Conservation (phyloP, 148 eudicot genomes). For the Silene conica region DNA sequence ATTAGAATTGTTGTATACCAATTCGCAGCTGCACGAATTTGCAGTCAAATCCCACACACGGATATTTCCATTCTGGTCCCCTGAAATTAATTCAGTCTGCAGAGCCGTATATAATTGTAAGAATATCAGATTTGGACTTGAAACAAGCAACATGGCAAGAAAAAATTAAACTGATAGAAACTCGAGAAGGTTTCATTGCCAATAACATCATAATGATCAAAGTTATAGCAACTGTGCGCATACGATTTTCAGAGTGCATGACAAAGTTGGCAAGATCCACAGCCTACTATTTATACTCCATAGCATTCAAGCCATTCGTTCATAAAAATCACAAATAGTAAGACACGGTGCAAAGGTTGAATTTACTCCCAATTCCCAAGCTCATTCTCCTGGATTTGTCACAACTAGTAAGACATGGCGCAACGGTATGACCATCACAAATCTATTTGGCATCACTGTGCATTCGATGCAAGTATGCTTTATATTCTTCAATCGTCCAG, state of each 20-base stretch:
- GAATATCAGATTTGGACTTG: background rate
- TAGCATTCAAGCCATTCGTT: too few relatives aligned
- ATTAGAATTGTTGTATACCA: slow-evolving; percentile 42
- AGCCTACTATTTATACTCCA: too few relatives aligned
- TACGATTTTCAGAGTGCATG: too few relatives aligned
- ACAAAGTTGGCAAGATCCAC: too few relatives aligned
- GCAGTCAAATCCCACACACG: slow-evolving; percentile 99
- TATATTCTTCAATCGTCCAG: background rate
- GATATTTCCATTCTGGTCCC: slow-evolving; percentile 97
- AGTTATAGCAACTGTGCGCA: too few relatives aligned
- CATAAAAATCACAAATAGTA: too few relatives aligned
- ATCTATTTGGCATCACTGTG: background rate
- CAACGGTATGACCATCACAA: too few relatives aligned
- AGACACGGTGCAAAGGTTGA: too few relatives aligned
- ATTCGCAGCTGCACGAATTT: slow-evolving; percentile 96
- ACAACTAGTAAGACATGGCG: too few relatives aligned
- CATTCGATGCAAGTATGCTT: background rate
- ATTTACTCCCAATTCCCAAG: too few relatives aligned
- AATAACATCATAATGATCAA: too few relatives aligned
- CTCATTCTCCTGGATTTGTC: too few relatives aligned
- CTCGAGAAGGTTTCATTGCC: background rate
- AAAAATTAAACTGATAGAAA: background rate
- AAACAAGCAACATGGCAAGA: background rate
- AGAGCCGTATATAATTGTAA: slow-evolving; percentile 9
- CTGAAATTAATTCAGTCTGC: slow-evolving; percentile 90